Percentiles rank a stretch among this genome's conserved stretches.
These are phyloP conservation scores for Metschnikowia cubensis DNA, from an alignment of 805 yeast species.

Conservation along the genomic window DNA sequence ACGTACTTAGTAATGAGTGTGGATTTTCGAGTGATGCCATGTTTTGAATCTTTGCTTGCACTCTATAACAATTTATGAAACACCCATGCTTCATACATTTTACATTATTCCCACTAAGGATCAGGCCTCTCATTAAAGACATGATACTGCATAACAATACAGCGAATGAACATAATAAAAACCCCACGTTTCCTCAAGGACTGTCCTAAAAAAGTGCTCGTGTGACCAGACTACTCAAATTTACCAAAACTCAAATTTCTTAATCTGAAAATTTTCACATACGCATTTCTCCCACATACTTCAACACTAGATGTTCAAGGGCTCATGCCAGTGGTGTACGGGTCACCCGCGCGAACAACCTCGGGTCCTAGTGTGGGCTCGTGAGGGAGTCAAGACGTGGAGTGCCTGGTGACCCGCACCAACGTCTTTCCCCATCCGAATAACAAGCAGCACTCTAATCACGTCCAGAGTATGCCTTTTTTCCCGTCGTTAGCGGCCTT, in stretches of 20 bases:
- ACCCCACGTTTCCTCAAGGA: neutral
- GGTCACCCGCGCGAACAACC: slow-evolving; percentile 3
- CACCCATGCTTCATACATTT: no score
- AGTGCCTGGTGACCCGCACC: slow-evolving; percentile 3
- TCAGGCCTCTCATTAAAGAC: no score
- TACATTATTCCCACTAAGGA: no score
- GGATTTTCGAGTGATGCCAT: no score
- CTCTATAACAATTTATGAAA: no score
- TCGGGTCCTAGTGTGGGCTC: neutral
- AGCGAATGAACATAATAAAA: no score
- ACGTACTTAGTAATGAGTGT: no score
- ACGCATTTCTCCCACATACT: no score
- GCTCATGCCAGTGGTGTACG: slow-evolving; percentile 1
- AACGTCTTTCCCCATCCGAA: neutral
- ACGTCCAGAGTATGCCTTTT: slow-evolving; percentile 29
- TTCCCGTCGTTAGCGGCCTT: slow-evolving; percentile 39
- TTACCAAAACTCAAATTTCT: neutral
- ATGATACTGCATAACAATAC: no score
- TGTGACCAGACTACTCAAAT: neutral
- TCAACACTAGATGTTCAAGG: neutral
- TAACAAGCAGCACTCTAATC: neutral
- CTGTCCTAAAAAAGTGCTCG: neutral
- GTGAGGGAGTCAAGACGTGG: slow-evolving; percentile 2
- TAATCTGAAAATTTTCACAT: neutral
- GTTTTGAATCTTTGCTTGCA: no score